Evolutionary conservation across 176 grass and related monocot species (phyloP), one percentile per base, ranked within the genome.

Genomic region (Aegilops longissima): DNA sequence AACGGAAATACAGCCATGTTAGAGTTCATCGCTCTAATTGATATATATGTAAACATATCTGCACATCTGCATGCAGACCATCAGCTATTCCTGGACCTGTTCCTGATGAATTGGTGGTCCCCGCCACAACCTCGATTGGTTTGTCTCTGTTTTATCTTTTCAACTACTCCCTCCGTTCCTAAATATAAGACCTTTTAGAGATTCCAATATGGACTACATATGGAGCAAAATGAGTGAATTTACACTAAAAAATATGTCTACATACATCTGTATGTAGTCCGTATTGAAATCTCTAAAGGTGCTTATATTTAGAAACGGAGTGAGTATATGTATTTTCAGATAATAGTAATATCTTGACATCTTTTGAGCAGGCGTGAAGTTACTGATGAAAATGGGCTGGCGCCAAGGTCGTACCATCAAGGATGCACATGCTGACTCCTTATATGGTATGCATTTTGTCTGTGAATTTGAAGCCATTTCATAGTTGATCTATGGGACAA

Each of bases 361-460:
- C 84, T 78, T 78, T 85, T 87, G 75, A 44, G 54, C 83, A 98
- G 96, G 96, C 83, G 77, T 91, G 71, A 90, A 90, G 44, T 83
- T 98, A 82, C 76, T 98, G 76, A 92, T 93, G 90, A 98, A 96
- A 93, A 98, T 96, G 96, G 96, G 96, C 18, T 98, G 96, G 93
- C 88, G 87, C 31, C 96, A 94, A 92, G 92, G 96, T 86, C 90
- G 89, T 90, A 94, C 96, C 47, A 96, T 98, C 76, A 94, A 82
- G 85, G 93, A 96, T 59, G 89, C 92, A 69, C 92, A 96, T 90
- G 63, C 90, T 47, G 96, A 96, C 77, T 94, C 92, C 16, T 91
- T 98, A 87, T 91, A 92, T 88, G 93, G 96, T 98, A 92, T 70
- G 63, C 17, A 35, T 90, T 86, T 16, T 6, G 4, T 76, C 25